A percentile compares a stretch with the other conserved stretches of the same genome.
Conservation (phyloP, 202 grass and related monocot genomes). For the Schoenoplectus tabernaemontani region DNA sequence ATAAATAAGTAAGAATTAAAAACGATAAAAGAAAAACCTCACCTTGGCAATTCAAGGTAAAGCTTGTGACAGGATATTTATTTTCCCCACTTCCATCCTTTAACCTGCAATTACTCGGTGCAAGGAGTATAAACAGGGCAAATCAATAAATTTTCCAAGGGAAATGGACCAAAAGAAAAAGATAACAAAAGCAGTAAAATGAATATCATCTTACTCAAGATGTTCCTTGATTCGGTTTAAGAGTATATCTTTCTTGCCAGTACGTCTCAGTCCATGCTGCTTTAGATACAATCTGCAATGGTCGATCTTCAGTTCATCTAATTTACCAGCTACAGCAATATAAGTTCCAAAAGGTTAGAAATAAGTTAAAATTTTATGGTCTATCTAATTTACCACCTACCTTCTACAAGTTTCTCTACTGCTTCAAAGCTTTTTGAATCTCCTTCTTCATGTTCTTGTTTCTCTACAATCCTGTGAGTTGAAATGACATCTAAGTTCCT, state of each 20-base stretch:
- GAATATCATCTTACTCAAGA: constrained; percentile 30
- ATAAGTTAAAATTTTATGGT: background rate
- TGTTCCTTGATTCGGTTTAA: constrained; percentile 49
- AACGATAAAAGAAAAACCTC: background rate
- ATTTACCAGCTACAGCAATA: constrained; percentile 35
- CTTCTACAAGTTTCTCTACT: constrained; percentile 26
- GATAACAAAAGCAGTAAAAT: background rate
- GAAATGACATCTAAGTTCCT: background rate
- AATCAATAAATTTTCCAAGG: background rate
- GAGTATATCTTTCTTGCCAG: constrained; percentile 58
- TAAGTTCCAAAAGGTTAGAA: background rate
- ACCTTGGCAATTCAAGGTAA: constrained; percentile 69
- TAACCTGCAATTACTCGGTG: constrained; percentile 32
- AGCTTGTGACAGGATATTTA: constrained; percentile 52
- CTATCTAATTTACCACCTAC: background rate
- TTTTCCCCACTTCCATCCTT: constrained; percentile 34
- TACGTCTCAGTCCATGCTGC: constrained; percentile 50
- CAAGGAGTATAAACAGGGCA: background rate
- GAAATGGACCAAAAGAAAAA: background rate
- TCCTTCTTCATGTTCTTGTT: constrained; percentile 13
- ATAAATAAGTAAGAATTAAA: background rate
- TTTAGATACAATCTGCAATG: constrained; percentile 66
- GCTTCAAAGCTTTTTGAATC: constrained; percentile 21
- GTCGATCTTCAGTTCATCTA: constrained; percentile 46
- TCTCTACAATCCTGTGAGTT: constrained; percentile 8